A percentile compares a stretch with the other conserved stretches of the same genome.
phyloP scores from a whole-genome alignment of 345 rosid genomes.

The Laguncularia racemosa region DNA sequence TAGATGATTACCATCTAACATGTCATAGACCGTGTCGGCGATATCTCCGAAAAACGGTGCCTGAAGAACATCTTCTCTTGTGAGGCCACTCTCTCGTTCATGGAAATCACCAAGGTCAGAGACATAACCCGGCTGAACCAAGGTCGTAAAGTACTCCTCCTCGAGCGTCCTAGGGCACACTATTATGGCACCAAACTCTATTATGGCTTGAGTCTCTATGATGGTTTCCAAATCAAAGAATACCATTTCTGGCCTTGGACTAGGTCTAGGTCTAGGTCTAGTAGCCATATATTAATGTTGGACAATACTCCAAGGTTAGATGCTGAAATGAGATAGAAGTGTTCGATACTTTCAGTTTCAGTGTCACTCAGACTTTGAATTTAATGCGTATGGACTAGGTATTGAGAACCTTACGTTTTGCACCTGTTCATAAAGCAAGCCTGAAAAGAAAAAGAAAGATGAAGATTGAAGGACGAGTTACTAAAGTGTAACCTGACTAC shows the following conservation, averaged over 20 bases:
- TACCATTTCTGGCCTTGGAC: not conserved
- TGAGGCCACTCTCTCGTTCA: not conserved
- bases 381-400: too few relatives aligned
- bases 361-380: too few relatives aligned
- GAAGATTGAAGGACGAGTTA: too few relatives aligned
- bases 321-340: too few relatives aligned
- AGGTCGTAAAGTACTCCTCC: constrained; percentile 4
- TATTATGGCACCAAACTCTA: constrained; percentile 6
- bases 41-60: not conserved
- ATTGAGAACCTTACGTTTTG: too few relatives aligned
- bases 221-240: not conserved
- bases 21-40: not conserved
- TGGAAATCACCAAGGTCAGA: not conserved
- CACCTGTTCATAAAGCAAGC: too few relatives aligned
- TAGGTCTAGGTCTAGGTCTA: not conserved
- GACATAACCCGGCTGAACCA: not conserved
- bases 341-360: too few relatives aligned
- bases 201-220: not conserved
- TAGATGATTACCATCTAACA: not conserved
- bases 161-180: constrained; percentile 2
- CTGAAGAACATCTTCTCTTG: not conserved
- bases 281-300: too few relatives aligned
- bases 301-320: too few relatives aligned
- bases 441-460: too few relatives aligned
- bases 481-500: too few relatives aligned